phyloP scores from a whole-genome alignment of 78 protist species.

The slime mould (Dictyostelium discoideum) region dicty_2.7 NC_007088.5:775001-775500 shows the following conservation, averaged over 20 bases:
- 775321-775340: constrained; percentile 12
- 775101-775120: neutral
- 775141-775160: constrained; percentile 20
- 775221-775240: constrained; percentile 36
- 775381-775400: neutral
- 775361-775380: neutral
- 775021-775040: neutral
- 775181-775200: constrained; percentile 43
- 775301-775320: constrained; percentile 11
- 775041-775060: neutral
- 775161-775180: neutral
- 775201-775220: neutral
- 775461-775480: neutral
- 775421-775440: neutral
- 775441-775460: neutral
- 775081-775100: neutral
- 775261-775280: neutral
- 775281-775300: constrained; percentile 18
- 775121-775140: constrained; percentile 10
- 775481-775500: no score
- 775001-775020: constrained; percentile 29
- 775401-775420: constrained; percentile 10
- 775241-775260: neutral
- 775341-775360: neutral
- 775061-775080: neutral